A percentile compares a stretch with the other conserved stretches of the same genome.
Evolutionary conservation across 2,329 filamentous ascomycete species (phyloP).

Genomic region (Echinosphaeria canescens): DNA sequence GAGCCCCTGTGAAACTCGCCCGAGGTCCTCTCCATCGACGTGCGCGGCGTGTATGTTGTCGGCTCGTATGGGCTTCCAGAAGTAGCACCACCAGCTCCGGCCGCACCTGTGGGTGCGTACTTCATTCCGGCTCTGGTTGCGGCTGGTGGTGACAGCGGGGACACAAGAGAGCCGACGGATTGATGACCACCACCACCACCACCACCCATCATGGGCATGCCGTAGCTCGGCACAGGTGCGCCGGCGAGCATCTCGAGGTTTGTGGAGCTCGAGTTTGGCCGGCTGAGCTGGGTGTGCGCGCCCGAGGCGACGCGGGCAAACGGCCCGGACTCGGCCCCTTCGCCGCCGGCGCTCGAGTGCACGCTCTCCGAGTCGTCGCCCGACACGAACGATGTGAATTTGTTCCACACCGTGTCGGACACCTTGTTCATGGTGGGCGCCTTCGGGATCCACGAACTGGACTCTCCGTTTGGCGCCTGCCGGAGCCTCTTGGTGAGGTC

Average conservation of each 20-base stretch:
- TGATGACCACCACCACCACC: slow-evolving; percentile 12
- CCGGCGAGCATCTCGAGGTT: slow-evolving; percentile 62
- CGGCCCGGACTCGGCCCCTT: slow-evolving; percentile 45
- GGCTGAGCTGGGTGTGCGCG: slow-evolving; percentile 53
- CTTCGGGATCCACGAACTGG: slow-evolving; percentile 79
- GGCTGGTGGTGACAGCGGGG: too few relatives aligned
- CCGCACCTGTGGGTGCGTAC: too few relatives aligned
- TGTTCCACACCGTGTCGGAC: slow-evolving; percentile 72
- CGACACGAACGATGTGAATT: slow-evolving; percentile 90
- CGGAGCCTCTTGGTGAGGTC: slow-evolving; percentile 69
- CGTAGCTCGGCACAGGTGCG: slow-evolving; percentile 15
- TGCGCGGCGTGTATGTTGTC: slow-evolving; percentile 11
- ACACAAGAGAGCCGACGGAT: too few relatives aligned
- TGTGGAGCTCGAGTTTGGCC: slow-evolving; percentile 46
- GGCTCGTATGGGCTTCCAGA: slow-evolving; percentile 9
- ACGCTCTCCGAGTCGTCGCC: slow-evolving; percentile 66
- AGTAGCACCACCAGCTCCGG: too few relatives aligned
- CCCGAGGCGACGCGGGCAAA: slow-evolving; percentile 67
- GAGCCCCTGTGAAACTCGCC: slow-evolving; percentile 16
- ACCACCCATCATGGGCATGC: slow-evolving; percentile 10
- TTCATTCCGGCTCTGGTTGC: too few relatives aligned
- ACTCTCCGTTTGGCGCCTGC: slow-evolving; percentile 64
- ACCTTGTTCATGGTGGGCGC: slow-evolving; percentile 95
- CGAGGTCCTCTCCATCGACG: slow-evolving; percentile 22
- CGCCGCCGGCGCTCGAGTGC: slow-evolving; percentile 32